Evolutionary conservation across 257 asterid genomes (phyloP), one percentile per base, ranked within the genome.

Genomic region (Misopates orontium): DNA sequence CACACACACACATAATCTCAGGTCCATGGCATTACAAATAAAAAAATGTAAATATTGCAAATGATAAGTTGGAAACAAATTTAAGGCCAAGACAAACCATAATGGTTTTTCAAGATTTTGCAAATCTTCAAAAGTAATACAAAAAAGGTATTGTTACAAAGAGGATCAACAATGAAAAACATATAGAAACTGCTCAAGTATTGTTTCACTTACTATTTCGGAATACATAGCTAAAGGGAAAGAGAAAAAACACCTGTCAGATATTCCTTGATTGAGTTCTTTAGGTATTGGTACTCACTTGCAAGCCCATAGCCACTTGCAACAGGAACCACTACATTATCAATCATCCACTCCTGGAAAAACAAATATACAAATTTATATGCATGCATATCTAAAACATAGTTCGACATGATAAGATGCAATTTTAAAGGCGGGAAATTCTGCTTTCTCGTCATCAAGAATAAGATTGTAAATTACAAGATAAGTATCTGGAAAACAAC

Each of bases 341-440:
- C 97, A 53, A 92, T 80, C 92, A 78, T 77, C 95, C 82, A 85
- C 45, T 87, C 98, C 98, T 91, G 71, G 39, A 59, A 64, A 71
- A 69, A 58, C 4, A 8, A 50, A 64, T 39, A 32, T 10, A 16
- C 24, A 18, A 24, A 25, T 13, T 24, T 58, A 20, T 14, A 17
- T 16, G 44, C 42, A 36, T 36, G 8, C 42, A 36, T 4, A 36
- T 36, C 6, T 3, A 9, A 36, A 4, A 36, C 10, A 36, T 8
- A 36, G 42, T 36, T 1, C 10, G 18, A 64, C 28, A 31, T 51
- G 57, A 21, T 17, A 52, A 9, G 36, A 28, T 28, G 36, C 6
- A 6, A 28, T 28, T 28, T 28, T 28, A 36, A 9, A 36, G 10
- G 1, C 10, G 11, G 8, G 10, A 8, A 36, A 36, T 10, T 9